These are phyloP conservation scores for Massospora cicadina DNA, from an alignment of 371 early-diverging fungal species.

Conservation along the genomic window DNA sequence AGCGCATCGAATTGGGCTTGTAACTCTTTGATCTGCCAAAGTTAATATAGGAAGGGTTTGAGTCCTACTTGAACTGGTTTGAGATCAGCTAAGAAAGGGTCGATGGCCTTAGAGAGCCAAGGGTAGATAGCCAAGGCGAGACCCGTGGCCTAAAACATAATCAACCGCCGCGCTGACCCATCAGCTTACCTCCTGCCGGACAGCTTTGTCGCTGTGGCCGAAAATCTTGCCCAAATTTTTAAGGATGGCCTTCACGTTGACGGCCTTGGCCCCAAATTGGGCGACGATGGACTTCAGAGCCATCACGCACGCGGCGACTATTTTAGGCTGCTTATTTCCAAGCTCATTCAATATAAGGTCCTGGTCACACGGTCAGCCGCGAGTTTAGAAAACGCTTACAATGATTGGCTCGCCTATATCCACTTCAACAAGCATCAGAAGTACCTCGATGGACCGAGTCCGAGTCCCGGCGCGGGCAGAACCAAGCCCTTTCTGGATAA, in stretches of 20 bases:
- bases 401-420: conserved; percentile 68
- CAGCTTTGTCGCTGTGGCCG: conserved; percentile 80
- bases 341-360: conserved; percentile 58
- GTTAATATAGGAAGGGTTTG: conserved; percentile 11
- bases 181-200: conserved; percentile 64
- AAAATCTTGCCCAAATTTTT: conserved; percentile 77
- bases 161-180: conserved; percentile 13
- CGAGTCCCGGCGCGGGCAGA: conserved; percentile 67
- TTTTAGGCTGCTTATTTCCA: conserved; percentile 78
- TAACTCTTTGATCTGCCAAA: conserved; percentile 57
- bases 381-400: conserved; percentile 22
- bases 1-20: conserved; percentile 59
- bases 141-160: conserved; percentile 26
- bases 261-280: conserved; percentile 58
- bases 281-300: conserved; percentile 56
- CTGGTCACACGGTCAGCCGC: conserved; percentile 18
- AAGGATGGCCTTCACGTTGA: conserved; percentile 59
- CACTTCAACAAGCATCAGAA: conserved; percentile 72
- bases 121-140: conserved; percentile 59
- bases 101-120: conserved; percentile 60
- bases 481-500: conserved; percentile 78
- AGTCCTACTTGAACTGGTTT: conserved; percentile 37
- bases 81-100: conserved; percentile 39
- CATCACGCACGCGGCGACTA: conserved; percentile 54
- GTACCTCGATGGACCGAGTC: conserved; percentile 52